Percentiles rank a stretch among this genome's conserved stretches.
Evolutionary conservation across 768 basidiomycete species (phyloP).

Genomic region (Astraeus odoratus): DNA sequence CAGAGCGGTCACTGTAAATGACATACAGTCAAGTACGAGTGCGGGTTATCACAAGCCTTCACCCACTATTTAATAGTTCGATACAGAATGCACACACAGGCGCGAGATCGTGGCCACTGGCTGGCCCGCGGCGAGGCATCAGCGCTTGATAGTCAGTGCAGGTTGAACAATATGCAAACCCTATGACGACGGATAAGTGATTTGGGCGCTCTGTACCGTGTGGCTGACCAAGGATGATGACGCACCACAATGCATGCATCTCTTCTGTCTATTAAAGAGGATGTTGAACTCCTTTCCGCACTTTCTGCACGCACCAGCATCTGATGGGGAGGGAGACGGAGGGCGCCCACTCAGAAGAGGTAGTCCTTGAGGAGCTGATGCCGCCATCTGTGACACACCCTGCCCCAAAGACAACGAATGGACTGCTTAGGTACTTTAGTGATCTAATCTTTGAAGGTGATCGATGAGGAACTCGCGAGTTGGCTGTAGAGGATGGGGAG

Average conservation of each 20-base stretch:
- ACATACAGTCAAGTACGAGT: neutral
- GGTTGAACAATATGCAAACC: constrained; percentile 63
- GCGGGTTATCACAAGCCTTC: neutral
- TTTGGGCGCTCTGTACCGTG: neutral
- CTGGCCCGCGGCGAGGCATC: constrained; percentile 51
- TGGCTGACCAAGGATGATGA: constrained; percentile 2
- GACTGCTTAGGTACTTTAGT: neutral
- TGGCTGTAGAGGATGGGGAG: too few relatives aligned
- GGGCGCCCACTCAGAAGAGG: constrained; percentile 69
- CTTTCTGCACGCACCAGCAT: constrained; percentile 48
- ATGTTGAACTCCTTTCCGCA: constrained; percentile 70
- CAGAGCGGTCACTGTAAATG: constrained; percentile 61
- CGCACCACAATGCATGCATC: constrained; percentile 74
- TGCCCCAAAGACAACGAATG: too few relatives aligned
- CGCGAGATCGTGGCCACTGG: constrained; percentile 56
- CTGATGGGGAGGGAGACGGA: constrained; percentile 27
- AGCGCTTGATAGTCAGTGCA: constrained; percentile 75
- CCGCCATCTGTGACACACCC: neutral
- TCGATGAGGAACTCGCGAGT: too few relatives aligned
- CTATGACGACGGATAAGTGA: constrained; percentile 28
- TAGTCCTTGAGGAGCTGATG: constrained; percentile 33
- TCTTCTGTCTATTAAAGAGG: constrained; percentile 54
- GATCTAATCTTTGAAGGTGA: too few relatives aligned
- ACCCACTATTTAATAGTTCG: constrained; percentile 58
- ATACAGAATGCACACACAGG: constrained; percentile 72